Evolutionary conservation across 2,329 filamentous ascomycete genomes (phyloP).

Genomic region (Alternaria sp.): DNA sequence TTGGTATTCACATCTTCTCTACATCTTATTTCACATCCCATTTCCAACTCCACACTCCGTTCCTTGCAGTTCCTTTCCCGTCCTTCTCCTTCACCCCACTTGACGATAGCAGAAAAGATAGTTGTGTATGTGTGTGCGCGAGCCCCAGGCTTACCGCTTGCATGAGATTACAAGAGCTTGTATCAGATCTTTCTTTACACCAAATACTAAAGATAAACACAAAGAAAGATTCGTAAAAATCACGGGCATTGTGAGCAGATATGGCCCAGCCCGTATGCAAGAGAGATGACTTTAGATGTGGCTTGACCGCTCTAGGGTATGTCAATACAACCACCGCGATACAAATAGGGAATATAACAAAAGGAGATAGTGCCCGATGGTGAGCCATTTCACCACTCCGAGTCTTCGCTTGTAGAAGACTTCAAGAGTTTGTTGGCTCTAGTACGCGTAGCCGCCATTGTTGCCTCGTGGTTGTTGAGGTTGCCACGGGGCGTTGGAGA

Average conservation of each 20-base stretch:
- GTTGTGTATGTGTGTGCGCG: constrained; percentile 5
- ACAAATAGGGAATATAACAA: background rate
- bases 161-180: constrained; percentile 21
- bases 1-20: constrained; percentile 5
- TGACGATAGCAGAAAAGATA: constrained; percentile 14
- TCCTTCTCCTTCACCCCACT: background rate
- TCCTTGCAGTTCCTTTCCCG: background rate
- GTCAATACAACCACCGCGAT: constrained; percentile 5
- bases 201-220: constrained; percentile 6
- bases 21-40: constrained; percentile 1
- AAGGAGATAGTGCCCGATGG: constrained; percentile 4
- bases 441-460: constrained; percentile 39
- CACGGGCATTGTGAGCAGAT: background rate
- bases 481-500: constrained; percentile 37
- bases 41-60: background rate
- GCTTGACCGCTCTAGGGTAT: constrained; percentile 2
- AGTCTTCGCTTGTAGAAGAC: constrained; percentile 2
- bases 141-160: constrained; percentile 18
- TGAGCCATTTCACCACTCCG: background rate
- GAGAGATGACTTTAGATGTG: background rate
- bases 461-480: constrained; percentile 33
- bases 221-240: constrained; percentile 16
- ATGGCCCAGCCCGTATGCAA: constrained; percentile 1
- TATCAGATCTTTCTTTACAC: constrained; percentile 17
- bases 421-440: constrained; percentile 1